Evolutionary conservation across 1,139 yeast species (phyloP).

Genomic region (Blastobotrys arbuscula): DNA sequence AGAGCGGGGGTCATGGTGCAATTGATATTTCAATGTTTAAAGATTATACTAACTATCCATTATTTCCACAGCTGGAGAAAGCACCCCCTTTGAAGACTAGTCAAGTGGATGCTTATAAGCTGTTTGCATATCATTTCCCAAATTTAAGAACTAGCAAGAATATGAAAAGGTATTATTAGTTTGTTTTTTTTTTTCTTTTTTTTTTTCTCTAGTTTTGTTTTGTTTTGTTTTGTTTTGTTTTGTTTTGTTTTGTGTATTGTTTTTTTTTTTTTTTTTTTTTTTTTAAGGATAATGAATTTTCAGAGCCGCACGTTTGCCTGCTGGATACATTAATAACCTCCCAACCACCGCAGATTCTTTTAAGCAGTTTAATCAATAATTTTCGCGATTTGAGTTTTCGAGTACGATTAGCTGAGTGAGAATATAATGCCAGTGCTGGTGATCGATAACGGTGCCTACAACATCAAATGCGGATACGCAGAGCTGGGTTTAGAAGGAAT

Average conservation of each 20-base stretch:
- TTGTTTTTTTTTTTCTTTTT: too few relatives aligned
- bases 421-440: conserved; percentile 36
- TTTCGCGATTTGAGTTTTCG: background rate
- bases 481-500: conserved; percentile 35
- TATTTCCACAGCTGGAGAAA: background rate
- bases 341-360: too few relatives aligned
- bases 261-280: too few relatives aligned
- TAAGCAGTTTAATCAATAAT: too few relatives aligned
- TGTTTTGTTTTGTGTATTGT: too few relatives aligned
- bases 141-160: background rate
- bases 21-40: background rate
- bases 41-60: background rate
- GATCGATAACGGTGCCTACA: conserved; percentile 85
- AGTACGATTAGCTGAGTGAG: background rate
- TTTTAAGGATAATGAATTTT: too few relatives aligned
- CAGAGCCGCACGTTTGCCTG: too few relatives aligned
- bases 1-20: background rate
- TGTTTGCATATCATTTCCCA: background rate
- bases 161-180: too few relatives aligned
- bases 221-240: too few relatives aligned
- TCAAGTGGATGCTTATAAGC: background rate
- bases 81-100: background rate
- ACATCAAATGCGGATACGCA: conserved; percentile 67
- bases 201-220: too few relatives aligned
- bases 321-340: too few relatives aligned